phyloP scores from a whole-genome alignment of 192 early-diverging fungal species.

The Coemansia umbellata region DNA sequence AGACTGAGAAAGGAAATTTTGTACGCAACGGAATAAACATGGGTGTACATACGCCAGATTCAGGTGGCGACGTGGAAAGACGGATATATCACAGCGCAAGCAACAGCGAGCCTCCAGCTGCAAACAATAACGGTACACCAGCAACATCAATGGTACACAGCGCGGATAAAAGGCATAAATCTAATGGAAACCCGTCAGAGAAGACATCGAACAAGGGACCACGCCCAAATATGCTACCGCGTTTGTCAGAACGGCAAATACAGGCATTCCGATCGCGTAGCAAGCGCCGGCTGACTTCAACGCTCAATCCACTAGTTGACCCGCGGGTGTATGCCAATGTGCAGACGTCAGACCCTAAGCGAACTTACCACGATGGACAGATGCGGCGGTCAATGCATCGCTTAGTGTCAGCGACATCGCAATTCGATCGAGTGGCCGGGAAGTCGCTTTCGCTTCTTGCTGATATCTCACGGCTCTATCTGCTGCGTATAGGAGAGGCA shows the following conservation, averaged over 20 bases:
- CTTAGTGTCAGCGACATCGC: conserved; percentile 39
- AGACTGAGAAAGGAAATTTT: neutral
- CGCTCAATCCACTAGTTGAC: conserved; percentile 18
- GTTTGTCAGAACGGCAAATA: neutral
- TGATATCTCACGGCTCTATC: conserved; percentile 36
- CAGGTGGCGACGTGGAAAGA: neutral
- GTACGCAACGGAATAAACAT: neutral
- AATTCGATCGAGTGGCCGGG: conserved; percentile 31
- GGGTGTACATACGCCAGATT: conserved; percentile 1
- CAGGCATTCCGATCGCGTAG: neutral
- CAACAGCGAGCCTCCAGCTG: neutral
- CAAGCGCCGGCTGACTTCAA: neutral
- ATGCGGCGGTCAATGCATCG: conserved; percentile 47
- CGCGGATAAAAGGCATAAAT: neutral
- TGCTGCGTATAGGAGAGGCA: conserved; percentile 44
- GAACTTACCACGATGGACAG: conserved; percentile 25
- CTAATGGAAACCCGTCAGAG: neutral
- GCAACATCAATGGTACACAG: neutral
- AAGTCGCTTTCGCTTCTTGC: conserved; percentile 33
- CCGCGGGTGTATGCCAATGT: conserved; percentile 16
- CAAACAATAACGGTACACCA: neutral
- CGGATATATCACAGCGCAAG: neutral
- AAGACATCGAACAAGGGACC: neutral
- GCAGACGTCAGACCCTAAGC: conserved; percentile 1
- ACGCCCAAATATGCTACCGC: neutral